These are phyloP conservation scores for Alternaria brassicicola DNA, from an alignment of 2,329 filamentous ascomycete genomes.

Conservation along the genomic window DNA sequence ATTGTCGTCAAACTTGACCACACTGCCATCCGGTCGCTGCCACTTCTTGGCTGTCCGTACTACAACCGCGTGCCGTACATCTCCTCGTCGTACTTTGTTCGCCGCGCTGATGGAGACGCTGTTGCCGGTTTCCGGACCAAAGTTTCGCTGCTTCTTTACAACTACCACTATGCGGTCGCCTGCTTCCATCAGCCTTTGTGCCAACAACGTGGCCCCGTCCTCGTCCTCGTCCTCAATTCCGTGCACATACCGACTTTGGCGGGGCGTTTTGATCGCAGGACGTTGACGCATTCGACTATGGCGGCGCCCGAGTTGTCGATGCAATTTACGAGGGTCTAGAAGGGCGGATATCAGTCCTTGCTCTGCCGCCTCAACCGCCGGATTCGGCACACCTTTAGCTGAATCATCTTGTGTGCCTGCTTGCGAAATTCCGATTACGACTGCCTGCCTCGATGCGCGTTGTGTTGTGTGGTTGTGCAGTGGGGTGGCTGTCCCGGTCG, in stretches of 20 bases:
- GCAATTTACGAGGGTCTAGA: conserved; percentile 92
- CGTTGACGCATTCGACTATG: conserved; percentile 93
- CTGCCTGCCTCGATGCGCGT: neutral
- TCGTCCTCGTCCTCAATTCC: neutral
- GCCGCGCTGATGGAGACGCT: conserved; percentile 74
- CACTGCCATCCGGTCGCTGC: conserved; percentile 84
- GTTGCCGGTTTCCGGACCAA: conserved; percentile 72
- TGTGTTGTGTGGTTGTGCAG: conserved; percentile 18
- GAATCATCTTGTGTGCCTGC: conserved; percentile 41
- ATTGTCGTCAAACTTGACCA: conserved; percentile 96
- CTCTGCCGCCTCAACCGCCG: conserved; percentile 10
- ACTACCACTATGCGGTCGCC: conserved; percentile 97
- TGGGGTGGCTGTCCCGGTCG: conserved; percentile 1
- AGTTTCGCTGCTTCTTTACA: conserved; percentile 90
- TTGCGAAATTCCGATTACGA: neutral
- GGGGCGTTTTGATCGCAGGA: conserved; percentile 86
- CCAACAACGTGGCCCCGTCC: too few relatives aligned
- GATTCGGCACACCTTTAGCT: conserved; percentile 43
- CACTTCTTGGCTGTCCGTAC: conserved; percentile 90
- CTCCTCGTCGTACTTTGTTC: conserved; percentile 94
- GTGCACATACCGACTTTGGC: conserved; percentile 79
- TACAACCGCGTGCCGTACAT: conserved; percentile 94
- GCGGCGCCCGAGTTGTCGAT: conserved; percentile 99
- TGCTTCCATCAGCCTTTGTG: conserved; percentile 48
- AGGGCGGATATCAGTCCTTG: conserved; percentile 60